Base-by-base conservation (phyloP, 495 filamentous ascomycete genomes). In the Staphylotrichum longicolle region DNA sequence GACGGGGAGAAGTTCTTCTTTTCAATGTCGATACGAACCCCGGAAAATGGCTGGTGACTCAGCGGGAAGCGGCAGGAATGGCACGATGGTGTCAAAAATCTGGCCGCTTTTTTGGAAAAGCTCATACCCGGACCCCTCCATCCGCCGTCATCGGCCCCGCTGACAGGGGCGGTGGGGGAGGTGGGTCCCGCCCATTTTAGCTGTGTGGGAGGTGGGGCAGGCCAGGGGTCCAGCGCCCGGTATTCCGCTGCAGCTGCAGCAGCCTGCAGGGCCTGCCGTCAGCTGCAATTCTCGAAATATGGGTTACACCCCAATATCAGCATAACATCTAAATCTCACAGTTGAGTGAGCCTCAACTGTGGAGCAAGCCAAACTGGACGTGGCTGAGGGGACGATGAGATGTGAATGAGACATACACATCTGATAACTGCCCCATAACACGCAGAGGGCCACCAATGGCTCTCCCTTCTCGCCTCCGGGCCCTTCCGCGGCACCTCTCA, bases 81-180 rank as follows among this genome's bases (percentile, higher is more conserved):
- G 46, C 37, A 4, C 34, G 41, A 41, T 42, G 30, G 7, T 4
- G 35, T 37, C 37, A 39, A 39, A 39, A 39, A 39, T 10, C 37
- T 39, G 6, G 10, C 37, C 37, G 10, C 37, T 7, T 9, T 33
- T 5, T 34, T 44, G 58, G 58, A 66, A 61, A 66, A 62, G 63
- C 44, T 50, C 47, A 58, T 48, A 54, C 37, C 58, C 62, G 56
- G 58, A 54, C 51, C 62, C 56, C 65, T 60, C 65, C 58, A 56
- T 49, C 12, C 62, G 60, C 64, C 64, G 64, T 54, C 64, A 66
- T 66, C 64, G 64, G 64, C 58, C 64, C 57, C 64, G 62, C 61
- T 46, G 53, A 51, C 49, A 58, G 34, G 47, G 54, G 30, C 7
- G 37, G 39, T 0, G 47, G 27, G 37, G 37, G 39, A 35, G 27